phyloP scores from a whole-genome alignment of 345 rosid genomes.

The Salix exigua region DNA sequence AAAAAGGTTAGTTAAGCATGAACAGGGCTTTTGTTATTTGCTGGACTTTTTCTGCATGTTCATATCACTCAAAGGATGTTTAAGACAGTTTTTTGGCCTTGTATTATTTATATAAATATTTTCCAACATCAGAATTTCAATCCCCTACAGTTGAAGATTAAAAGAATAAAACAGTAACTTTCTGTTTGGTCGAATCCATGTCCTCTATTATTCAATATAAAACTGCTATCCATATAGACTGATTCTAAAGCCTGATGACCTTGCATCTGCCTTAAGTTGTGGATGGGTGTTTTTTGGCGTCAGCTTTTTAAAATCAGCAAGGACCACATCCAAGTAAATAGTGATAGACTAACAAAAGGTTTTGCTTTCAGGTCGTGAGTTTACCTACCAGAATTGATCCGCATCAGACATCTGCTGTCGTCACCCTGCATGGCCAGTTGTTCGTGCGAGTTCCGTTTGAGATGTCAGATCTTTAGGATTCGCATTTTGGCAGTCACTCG shows the following conservation, averaged over 20 bases:
- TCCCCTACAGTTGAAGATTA: neutral
- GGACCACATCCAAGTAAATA: neutral
- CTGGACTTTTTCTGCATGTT: neutral
- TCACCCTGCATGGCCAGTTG: constrained; percentile 33
- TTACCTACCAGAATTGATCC: constrained; percentile 32
- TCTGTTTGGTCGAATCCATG: neutral
- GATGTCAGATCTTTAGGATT: neutral
- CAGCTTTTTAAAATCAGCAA: too few species aligned
- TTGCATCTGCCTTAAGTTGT: too few species aligned
- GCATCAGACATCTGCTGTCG: constrained; percentile 35
- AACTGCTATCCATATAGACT: too few species aligned
- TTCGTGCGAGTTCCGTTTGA: constrained; percentile 33
- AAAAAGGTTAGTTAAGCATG: constrained; percentile 22
- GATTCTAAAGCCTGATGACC: too few species aligned
- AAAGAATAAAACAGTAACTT: neutral
- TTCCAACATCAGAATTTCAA: neutral
- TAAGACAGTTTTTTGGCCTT: neutral
- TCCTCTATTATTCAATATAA: neutral
- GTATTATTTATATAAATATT: neutral
- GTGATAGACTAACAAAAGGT: neutral
- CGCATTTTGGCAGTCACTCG: too few species aligned
- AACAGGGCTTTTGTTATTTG: neutral
- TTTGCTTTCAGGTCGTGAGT: constrained; percentile 28
- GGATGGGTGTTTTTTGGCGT: too few species aligned
- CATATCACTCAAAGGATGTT: neutral